Percentiles rank a stretch among this genome's conserved stretches.
These are phyloP conservation scores for Xylariales sp. DNA, from an alignment of 2,329 filamentous ascomycete species.

Conservation along the genomic window DNA sequence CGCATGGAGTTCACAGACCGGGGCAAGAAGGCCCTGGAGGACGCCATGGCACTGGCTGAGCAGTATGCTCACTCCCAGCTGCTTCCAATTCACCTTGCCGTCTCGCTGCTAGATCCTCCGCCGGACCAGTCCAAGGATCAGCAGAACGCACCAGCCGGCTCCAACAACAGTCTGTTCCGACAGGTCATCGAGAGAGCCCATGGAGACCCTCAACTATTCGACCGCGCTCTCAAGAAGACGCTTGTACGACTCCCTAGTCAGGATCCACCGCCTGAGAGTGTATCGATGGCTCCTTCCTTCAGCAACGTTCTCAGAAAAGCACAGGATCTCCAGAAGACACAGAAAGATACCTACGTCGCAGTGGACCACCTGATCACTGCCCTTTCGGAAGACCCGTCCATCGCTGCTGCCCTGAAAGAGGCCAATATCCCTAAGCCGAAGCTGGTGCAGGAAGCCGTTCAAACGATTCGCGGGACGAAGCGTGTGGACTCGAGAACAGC, in stretches of 20 bases:
- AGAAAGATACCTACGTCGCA: conserved; percentile 92
- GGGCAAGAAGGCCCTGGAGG: conserved; percentile 83
- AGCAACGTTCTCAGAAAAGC: conserved; percentile 78
- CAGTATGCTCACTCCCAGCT: conserved; percentile 91
- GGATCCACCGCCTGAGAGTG: conserved; percentile 86
- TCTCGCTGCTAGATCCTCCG: conserved; percentile 72
- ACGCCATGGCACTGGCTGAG: conserved; percentile 82
- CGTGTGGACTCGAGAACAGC: conserved; percentile 95
- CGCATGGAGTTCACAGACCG: conserved; percentile 91
- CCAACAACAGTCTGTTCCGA: conserved; percentile 75
- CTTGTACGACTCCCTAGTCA: conserved; percentile 90
- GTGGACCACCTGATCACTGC: conserved; percentile 91
- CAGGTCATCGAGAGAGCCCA: conserved; percentile 93
- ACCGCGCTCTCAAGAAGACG: conserved; percentile 84
- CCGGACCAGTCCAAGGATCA: conserved; percentile 77
- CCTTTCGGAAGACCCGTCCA: conserved; percentile 70
- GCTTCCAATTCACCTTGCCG: conserved; percentile 83
- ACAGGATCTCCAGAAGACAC: conserved; percentile 89
- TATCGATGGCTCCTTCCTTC: conserved; percentile 78
- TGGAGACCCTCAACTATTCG: conserved; percentile 85
- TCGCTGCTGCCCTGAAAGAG: conserved; percentile 74
- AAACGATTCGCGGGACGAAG: conserved; percentile 86
- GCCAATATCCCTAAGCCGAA: conserved; percentile 89
- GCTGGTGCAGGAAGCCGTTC: conserved; percentile 83
- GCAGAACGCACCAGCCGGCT: conserved; percentile 65